Percentiles rank a stretch among this genome's conserved stretches.
Conservation (phyloP, 768 basidiomycete species). For the Panaeolus cyanescens region DNA sequence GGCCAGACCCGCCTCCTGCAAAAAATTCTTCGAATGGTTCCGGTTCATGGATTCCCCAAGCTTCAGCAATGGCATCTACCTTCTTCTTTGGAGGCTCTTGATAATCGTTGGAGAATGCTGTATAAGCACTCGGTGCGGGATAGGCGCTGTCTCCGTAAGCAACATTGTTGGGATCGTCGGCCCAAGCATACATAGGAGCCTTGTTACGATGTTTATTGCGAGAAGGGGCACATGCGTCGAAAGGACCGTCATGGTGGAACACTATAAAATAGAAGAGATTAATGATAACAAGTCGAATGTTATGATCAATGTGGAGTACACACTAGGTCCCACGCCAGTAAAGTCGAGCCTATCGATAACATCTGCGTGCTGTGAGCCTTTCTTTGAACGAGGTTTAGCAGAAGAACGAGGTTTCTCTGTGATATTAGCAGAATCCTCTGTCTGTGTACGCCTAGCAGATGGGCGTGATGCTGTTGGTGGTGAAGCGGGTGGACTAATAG, state of each 20-base stretch:
- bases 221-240: conserved; percentile 89
- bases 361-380: conserved; percentile 83
- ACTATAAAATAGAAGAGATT: conserved; percentile 43
- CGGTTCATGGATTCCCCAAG: conserved; percentile 92
- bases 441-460: conserved; percentile 42
- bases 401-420: conserved; percentile 38
- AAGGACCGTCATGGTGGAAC: conserved; percentile 92
- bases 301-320: conserved; percentile 25
- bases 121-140: conserved; percentile 49
- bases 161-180: conserved; percentile 38
- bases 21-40: conserved; percentile 91
- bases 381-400: conserved; percentile 56
- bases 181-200: conserved; percentile 87
- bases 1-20: conserved; percentile 68
- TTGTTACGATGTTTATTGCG: conserved; percentile 79
- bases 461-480: conserved; percentile 27
- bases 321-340: conserved; percentile 83
- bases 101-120: conserved; percentile 50
- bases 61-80: conserved; percentile 87
- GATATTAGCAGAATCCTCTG: conserved; percentile 43
- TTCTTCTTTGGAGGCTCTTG: conserved; percentile 78
- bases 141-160: conserved; percentile 50
- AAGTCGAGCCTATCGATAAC: conserved; percentile 89
- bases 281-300: conserved; percentile 14
- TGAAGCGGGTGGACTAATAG: conserved; percentile 16